These are phyloP conservation scores for Maudiozyma bulderi DNA, from an alignment of 805 yeast genomes.

Conservation along the genomic window DNA sequence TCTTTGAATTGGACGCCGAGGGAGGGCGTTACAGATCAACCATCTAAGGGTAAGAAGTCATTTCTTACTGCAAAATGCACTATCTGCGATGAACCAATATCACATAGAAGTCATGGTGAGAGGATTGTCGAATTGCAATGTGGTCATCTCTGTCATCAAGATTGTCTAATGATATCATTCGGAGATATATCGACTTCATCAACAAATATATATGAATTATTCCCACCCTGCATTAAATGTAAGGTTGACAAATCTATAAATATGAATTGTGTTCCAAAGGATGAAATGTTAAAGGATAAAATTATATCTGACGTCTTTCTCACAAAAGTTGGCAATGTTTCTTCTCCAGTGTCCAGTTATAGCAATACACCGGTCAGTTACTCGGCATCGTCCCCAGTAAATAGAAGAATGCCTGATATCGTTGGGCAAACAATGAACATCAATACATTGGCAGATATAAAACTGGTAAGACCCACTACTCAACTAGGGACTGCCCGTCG, in stretches of 20 bases:
- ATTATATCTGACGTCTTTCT: slow-evolving; percentile 21
- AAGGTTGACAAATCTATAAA: slow-evolving; percentile 4
- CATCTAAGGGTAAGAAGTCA: slow-evolving; percentile 15
- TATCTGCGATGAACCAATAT: slow-evolving; percentile 44
- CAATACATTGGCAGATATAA: neutral
- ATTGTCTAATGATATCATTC: slow-evolving; percentile 40
- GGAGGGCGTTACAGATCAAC: neutral
- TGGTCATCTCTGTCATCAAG: slow-evolving; percentile 49
- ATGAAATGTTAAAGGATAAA: slow-evolving; percentile 20
- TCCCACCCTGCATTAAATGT: slow-evolving; percentile 24
- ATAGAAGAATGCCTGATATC: neutral
- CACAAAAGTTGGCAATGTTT: neutral
- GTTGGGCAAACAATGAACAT: neutral
- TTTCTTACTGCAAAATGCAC: slow-evolving; percentile 23
- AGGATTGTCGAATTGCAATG: slow-evolving; percentile 42
- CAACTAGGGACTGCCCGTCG: no score
- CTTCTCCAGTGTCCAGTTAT: neutral
- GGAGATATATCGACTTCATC: slow-evolving; percentile 10
- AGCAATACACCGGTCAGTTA: neutral
- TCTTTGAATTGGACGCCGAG: slow-evolving; percentile 2
- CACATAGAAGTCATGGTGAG: slow-evolving; percentile 37
- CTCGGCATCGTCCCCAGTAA: neutral
- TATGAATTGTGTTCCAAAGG: slow-evolving; percentile 22
- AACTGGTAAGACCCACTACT: neutral
- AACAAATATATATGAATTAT: slow-evolving; percentile 15